Percentiles rank a stretch among this genome's conserved stretches.
Evolutionary conservation across 352 stramenopile genomes (phyloP).

Genomic region (Blastocystis sp.): DNA sequence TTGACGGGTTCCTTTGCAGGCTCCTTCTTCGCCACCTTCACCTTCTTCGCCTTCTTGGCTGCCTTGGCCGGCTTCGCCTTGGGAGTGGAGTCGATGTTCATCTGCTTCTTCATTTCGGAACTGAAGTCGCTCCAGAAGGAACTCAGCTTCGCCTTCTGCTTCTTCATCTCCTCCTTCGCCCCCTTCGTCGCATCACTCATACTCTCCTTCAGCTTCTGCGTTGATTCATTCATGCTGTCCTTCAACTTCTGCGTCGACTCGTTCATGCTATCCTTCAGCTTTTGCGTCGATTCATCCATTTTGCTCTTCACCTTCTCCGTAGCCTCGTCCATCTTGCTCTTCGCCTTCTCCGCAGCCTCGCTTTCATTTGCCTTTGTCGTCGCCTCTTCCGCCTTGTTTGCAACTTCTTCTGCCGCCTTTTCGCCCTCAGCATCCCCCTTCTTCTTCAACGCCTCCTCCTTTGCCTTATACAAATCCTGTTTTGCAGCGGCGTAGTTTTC

Average conservation of each 20-base stretch:
- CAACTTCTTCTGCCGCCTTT: conserved; percentile 22
- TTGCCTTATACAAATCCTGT: conserved; percentile 26
- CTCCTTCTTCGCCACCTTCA: background rate
- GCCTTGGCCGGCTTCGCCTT: conserved; percentile 32
- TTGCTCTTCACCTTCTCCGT: background rate
- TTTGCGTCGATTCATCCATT: background rate
- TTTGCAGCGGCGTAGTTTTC: conserved; percentile 61
- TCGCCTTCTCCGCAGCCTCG: conserved; percentile 49
- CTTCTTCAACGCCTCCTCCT: conserved; percentile 2
- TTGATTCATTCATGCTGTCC: conserved; percentile 35
- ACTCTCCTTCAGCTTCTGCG: conserved; percentile 68
- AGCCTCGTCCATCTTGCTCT: conserved; percentile 12
- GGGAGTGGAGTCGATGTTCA: conserved; percentile 51
- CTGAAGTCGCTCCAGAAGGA: conserved; percentile 73
- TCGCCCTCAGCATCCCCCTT: background rate
- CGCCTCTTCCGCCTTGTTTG: background rate
- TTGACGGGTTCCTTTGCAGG: background rate
- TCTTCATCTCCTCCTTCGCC: conserved; percentile 60
- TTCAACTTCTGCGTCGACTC: conserved; percentile 45
- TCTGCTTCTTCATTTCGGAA: conserved; percentile 55
- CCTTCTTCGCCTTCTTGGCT: conserved; percentile 2
- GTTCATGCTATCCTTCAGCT: background rate
- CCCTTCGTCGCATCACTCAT: conserved; percentile 26
- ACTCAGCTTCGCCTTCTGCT: conserved; percentile 32
- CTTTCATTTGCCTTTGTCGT: background rate